These are phyloP conservation scores for Psophocarpus tetragonolobus DNA, from an alignment of 306 rosid genomes.

Conservation along the genomic window DNA sequence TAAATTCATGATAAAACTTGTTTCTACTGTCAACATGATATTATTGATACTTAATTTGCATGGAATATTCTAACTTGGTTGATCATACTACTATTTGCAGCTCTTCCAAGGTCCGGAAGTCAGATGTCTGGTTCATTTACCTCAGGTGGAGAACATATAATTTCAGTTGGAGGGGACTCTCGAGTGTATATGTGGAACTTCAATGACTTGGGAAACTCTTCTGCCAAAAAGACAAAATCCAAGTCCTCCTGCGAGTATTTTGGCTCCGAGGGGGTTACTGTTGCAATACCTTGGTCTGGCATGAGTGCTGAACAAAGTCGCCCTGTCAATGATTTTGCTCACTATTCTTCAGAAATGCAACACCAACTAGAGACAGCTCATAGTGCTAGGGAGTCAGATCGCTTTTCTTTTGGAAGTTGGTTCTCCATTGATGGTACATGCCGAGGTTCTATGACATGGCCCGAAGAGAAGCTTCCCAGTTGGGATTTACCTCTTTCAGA, in stretches of 20 bases:
- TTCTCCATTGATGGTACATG: slow-evolving; percentile 59
- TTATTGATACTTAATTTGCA: background rate
- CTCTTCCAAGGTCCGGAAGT: slow-evolving; percentile 71
- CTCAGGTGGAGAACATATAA: slow-evolving; percentile 55
- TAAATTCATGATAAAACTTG: background rate
- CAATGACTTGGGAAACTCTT: slow-evolving; percentile 29
- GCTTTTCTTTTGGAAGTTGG: slow-evolving; percentile 66
- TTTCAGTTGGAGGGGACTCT: slow-evolving; percentile 81
- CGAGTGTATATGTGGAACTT: slow-evolving; percentile 76
- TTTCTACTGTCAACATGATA: background rate
- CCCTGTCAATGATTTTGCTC: slow-evolving; percentile 7
- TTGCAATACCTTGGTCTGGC: slow-evolving; percentile 83
- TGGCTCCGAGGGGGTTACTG: slow-evolving; percentile 62
- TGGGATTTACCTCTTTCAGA: slow-evolving; percentile 47
- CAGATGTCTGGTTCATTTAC: slow-evolving; percentile 81
- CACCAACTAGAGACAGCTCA: slow-evolving; percentile 17
- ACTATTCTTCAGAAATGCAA: slow-evolving; percentile 30
- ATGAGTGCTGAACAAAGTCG: slow-evolving; percentile 36
- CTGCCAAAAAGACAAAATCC: slow-evolving; percentile 51
- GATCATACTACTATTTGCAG: slow-evolving; percentile 43
- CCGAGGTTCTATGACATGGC: slow-evolving; percentile 80
- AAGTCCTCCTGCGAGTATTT: slow-evolving; percentile 71
- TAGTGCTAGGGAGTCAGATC: slow-evolving; percentile 42
- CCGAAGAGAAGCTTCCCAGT: slow-evolving; percentile 76
- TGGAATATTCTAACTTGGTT: slow-evolving; percentile 30